Evolutionary conservation across 2,329 filamentous ascomycete genomes (phyloP).

Genomic region (Bipolaris cookei): DNA sequence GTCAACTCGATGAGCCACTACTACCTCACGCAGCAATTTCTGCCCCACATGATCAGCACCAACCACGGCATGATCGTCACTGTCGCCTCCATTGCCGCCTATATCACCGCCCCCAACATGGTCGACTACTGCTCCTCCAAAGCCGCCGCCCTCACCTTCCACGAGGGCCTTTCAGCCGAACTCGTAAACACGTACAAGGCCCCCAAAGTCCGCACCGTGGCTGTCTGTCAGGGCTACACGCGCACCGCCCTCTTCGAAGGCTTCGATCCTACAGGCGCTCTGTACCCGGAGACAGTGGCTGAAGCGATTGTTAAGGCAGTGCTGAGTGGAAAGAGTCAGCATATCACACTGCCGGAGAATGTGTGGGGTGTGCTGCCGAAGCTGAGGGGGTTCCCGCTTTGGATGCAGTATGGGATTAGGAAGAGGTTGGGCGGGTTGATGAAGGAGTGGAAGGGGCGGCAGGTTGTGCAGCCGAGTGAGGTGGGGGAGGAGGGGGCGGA

Average conservation of each 20-base stretch:
- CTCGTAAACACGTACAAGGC: conserved; percentile 64
- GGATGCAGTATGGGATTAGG: conserved; percentile 64
- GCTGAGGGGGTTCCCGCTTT: conserved; percentile 64
- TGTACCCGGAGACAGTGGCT: conserved; percentile 68
- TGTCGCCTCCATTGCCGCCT: conserved; percentile 69
- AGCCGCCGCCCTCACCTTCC: conserved; percentile 69
- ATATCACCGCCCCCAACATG: conserved; percentile 66
- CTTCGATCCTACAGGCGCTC: conserved; percentile 57
- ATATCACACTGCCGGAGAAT: conserved; percentile 62
- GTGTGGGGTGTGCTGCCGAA: conserved; percentile 42
- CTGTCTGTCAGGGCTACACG: conserved; percentile 69
- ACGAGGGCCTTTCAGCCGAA: conserved; percentile 63
- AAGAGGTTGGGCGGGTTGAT: conserved; percentile 48
- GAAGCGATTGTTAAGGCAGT: conserved; percentile 68
- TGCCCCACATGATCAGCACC: conserved; percentile 66
- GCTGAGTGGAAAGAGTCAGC: conserved; percentile 62
- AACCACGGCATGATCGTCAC: conserved; percentile 79
- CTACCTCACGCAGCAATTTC: conserved; percentile 69
- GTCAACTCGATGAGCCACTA: conserved; percentile 74
- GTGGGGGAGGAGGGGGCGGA: conserved; percentile 9
- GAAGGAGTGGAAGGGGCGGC: conserved; percentile 46
- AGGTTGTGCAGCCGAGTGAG: conserved; percentile 47
- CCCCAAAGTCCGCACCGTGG: conserved; percentile 68
- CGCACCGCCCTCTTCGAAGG: conserved; percentile 66
- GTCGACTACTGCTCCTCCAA: conserved; percentile 73